phyloP scores from a whole-genome alignment of 2,329 filamentous ascomycete genomes.

The Chrysosporium keratinophilum region DNA sequence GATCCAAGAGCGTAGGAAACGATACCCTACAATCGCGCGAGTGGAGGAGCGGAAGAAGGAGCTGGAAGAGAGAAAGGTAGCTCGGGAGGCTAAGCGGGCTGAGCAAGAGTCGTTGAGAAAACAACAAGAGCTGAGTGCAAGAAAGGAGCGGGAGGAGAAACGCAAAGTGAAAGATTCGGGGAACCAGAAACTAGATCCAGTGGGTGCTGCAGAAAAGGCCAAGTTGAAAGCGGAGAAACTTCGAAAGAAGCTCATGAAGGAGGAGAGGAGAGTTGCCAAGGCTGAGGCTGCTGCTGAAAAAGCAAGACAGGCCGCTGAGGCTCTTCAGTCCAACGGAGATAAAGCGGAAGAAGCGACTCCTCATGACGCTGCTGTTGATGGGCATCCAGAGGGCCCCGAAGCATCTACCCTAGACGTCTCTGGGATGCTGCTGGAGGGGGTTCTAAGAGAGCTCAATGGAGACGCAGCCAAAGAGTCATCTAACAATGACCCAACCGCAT shows the following conservation, averaged over 20 bases:
- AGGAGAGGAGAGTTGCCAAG: conserved; percentile 45
- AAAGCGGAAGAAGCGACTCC: not conserved
- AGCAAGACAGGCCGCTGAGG: conserved; percentile 28
- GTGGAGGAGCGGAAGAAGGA: conserved; percentile 36
- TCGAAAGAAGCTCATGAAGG: conserved; percentile 49
- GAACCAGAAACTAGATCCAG: conserved; percentile 22
- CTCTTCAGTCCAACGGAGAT: conserved; percentile 1
- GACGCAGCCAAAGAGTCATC: not conserved
- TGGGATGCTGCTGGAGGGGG: not conserved
- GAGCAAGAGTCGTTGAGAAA: conserved; percentile 22
- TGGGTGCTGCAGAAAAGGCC: conserved; percentile 29
- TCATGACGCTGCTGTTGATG: not conserved
- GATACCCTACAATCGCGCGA: conserved; percentile 68
- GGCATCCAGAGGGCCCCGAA: no score
- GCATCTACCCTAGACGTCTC: not conserved
- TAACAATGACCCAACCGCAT: not conserved
- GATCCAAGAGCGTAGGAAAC: conserved; percentile 67
- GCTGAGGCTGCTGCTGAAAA: conserved; percentile 36
- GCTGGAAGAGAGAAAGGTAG: conserved; percentile 52
- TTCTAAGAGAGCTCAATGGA: not conserved
- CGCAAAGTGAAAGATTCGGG: conserved; percentile 18
- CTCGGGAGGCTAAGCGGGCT: conserved; percentile 52
- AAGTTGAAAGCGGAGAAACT: conserved; percentile 35
- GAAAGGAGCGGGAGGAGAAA: conserved; percentile 25
- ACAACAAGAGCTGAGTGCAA: conserved; percentile 32